phyloP scores from a whole-genome alignment of 1,139 yeast species.

The Debaryomyces sp. region DNA sequence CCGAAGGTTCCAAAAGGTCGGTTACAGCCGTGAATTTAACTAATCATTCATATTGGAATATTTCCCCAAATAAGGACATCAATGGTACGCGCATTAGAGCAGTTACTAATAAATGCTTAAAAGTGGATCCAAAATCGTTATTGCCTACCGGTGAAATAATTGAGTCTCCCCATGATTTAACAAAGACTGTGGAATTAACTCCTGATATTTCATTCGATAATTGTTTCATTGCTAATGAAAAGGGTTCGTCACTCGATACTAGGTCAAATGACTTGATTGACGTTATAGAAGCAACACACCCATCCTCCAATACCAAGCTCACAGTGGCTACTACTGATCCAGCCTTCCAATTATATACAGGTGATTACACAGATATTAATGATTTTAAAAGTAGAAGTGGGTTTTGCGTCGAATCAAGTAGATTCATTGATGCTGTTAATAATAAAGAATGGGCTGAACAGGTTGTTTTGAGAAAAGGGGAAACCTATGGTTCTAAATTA shows the following conservation, averaged over 20 bases:
- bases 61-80: conserved; percentile 27
- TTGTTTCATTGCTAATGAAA: conserved; percentile 50
- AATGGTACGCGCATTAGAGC: conserved; percentile 39
- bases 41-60: conserved; percentile 65
- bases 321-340: conserved; percentile 64
- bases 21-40: conserved; percentile 61
- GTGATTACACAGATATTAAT: conserved; percentile 49
- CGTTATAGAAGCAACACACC: conserved; percentile 51
- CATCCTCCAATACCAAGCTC: conserved; percentile 45
- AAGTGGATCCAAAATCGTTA: conserved; percentile 34
- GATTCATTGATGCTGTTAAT: conserved; percentile 61
- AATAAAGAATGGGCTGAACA: conserved; percentile 49
- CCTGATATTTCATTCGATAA: conserved; percentile 45
- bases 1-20: conserved; percentile 36
- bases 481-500: conserved; percentile 55
- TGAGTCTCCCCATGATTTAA: conserved; percentile 22
- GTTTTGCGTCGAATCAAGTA: conserved; percentile 64
- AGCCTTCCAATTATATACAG: conserved; percentile 68
- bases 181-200: conserved; percentile 26
- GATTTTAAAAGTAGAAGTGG: conserved; percentile 54
- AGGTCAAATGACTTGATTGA: conserved; percentile 37
- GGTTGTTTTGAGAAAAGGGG: conserved; percentile 56
- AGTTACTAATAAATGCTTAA: conserved; percentile 34
- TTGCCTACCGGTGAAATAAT: conserved; percentile 56
- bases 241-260: conserved; percentile 41